A percentile compares a stretch with the other conserved stretches of the same genome.
Evolutionary conservation across 192 early-diverging fungal species (phyloP).

Genomic region (Entomortierella parvispora): DNA sequence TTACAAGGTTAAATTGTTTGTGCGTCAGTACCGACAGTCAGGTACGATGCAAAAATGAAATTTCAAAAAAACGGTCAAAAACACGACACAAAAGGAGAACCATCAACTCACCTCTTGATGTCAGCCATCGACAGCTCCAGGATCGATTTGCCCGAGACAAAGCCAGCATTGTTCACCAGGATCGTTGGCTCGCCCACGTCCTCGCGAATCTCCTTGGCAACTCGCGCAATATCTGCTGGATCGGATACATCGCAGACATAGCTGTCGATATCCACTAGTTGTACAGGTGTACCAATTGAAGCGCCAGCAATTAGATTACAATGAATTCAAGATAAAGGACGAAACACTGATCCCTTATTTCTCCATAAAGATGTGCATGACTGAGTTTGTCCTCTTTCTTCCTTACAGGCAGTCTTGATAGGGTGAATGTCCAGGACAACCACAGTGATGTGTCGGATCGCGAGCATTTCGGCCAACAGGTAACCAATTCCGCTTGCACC

Average conservation of each 20-base stretch:
- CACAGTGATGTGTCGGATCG: conserved; percentile 54
- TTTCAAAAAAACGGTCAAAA: not conserved
- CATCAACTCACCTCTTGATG: conserved; percentile 65
- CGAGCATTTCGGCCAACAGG: conserved; percentile 57
- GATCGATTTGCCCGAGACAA: conserved; percentile 70
- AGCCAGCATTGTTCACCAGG: conserved; percentile 86
- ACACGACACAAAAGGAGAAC: no score
- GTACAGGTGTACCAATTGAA: not conserved
- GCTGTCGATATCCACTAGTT: conserved; percentile 51
- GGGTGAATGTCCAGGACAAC: conserved; percentile 64
- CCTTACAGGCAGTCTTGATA: conserved; percentile 45
- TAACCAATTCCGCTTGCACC: conserved; percentile 70
- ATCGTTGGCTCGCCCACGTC: conserved; percentile 79
- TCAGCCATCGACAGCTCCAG: conserved; percentile 70
- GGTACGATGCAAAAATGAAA: no score
- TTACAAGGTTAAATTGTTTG: not conserved
- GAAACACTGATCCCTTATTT: not conserved
- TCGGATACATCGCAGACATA: conserved; percentile 73
- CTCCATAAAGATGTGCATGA: not conserved
- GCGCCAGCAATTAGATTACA: not conserved
- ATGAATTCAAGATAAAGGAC: not conserved
- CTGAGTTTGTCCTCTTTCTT: not conserved
- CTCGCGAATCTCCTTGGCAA: conserved; percentile 56
- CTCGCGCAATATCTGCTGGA: conserved; percentile 53
- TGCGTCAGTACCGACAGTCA: no score